phyloP scores from a whole-genome alignment of 176 grass and related monocot species.

The Musa schizocarpa region DNA sequence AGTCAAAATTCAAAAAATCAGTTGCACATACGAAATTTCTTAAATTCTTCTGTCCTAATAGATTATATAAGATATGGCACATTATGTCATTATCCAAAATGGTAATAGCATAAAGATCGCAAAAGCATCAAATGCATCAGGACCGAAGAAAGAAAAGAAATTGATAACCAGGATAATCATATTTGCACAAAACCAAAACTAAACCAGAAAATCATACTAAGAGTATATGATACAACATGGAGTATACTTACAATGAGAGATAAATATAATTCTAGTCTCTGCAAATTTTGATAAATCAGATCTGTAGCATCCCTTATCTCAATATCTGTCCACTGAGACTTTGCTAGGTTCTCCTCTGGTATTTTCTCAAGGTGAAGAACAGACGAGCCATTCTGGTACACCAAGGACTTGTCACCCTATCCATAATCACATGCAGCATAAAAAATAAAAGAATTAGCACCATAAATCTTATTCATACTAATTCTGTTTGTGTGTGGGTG shows the following conservation, averaged over 20 bases:
- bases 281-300: conserved; percentile 72
- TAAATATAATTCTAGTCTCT: conserved; percentile 52
- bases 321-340: conserved; percentile 51
- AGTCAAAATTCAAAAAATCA: no score
- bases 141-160: not conserved
- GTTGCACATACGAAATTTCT: not conserved
- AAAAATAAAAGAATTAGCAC: not conserved
- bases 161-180: not conserved
- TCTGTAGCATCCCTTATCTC: conserved; percentile 45
- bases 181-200: no score
- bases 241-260: conserved; percentile 21
- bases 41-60: not conserved
- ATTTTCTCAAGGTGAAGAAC: conserved; percentile 55
- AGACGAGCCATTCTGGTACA: conserved; percentile 12
- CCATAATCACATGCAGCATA: not conserved
- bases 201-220: not conserved
- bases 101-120: not conserved
- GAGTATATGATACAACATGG: not conserved
- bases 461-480: no score
- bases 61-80: not conserved
- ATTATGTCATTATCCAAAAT: not conserved
- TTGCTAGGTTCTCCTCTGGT: conserved; percentile 42
- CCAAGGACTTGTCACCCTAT: conserved; percentile 12
- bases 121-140: not conserved
- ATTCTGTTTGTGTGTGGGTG: no score